Conservation (phyloP, 2,329 filamentous ascomycete species). For the Sphaerulina vaccinii region DNA sequence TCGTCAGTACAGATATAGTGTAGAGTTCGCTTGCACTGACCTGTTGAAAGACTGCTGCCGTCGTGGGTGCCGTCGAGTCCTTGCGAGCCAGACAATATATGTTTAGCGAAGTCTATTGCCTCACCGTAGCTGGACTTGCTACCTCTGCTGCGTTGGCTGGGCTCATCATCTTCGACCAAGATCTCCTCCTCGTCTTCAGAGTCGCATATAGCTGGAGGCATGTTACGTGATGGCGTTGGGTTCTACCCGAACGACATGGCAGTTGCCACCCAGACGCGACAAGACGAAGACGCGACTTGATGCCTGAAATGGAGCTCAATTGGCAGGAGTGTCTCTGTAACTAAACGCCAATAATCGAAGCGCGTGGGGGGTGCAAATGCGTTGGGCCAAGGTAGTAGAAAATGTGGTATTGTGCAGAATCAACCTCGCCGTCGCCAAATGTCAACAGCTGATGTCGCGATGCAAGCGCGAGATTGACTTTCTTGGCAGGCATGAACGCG, state of each 20-base stretch:
- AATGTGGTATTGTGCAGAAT: neutral
- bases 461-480: conserved; percentile 2
- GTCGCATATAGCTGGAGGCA: conserved; percentile 21
- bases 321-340: neutral
- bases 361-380: too few relatives aligned
- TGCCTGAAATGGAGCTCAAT: neutral
- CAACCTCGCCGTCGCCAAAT: neutral
- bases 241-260: conserved; percentile 8
- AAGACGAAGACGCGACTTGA: conserved; percentile 9
- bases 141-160: conserved; percentile 14
- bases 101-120: conserved; percentile 3
- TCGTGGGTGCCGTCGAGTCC: conserved; percentile 11
- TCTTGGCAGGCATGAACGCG: conserved; percentile 13
- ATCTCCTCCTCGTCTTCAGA: conserved; percentile 21
- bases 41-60: conserved; percentile 20
- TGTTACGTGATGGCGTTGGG: neutral
- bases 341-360: too few relatives aligned
- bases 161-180: conserved; percentile 14
- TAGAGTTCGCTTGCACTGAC: neutral
- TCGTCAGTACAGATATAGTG: conserved; percentile 6
- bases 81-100: conserved; percentile 12
- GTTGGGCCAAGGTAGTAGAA: neutral
- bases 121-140: conserved; percentile 8
- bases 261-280: conserved; percentile 10
- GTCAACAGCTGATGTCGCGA: conserved; percentile 13